Evolutionary conservation across 176 grass and related monocot genomes (phyloP).

Genomic region (Urochloa ruziziensis): DNA sequence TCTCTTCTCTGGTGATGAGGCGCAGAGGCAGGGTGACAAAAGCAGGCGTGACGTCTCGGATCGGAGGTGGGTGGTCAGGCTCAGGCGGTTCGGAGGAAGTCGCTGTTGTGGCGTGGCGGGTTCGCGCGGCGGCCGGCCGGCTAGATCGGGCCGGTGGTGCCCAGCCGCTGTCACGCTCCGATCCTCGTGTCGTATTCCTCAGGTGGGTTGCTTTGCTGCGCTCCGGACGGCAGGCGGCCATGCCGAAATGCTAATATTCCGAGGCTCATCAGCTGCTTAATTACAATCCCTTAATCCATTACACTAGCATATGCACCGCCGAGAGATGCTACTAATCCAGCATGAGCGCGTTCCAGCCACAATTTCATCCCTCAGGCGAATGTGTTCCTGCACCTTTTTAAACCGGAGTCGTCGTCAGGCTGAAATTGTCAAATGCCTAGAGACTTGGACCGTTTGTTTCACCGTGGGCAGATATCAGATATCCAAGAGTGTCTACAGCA

Average conservation of each 20-base stretch:
- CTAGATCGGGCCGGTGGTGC: neutral
- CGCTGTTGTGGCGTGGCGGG: neutral
- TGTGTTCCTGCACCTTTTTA: neutral
- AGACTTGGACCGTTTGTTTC: neutral
- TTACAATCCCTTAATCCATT: too few relatives aligned
- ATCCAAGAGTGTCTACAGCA: neutral
- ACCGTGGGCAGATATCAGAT: neutral
- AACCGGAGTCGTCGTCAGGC: neutral
- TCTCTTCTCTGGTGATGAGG: too few relatives aligned
- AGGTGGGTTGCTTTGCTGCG: neutral
- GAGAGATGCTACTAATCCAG: too few relatives aligned
- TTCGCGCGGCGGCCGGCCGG: neutral
- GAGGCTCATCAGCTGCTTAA: too few relatives aligned
- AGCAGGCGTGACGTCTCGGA: too few relatives aligned
- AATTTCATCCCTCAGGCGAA: neutral
- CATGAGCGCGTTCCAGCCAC: too few relatives aligned
- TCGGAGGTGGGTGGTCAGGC: too few relatives aligned
- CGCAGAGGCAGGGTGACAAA: too few relatives aligned
- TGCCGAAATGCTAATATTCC: too few relatives aligned
- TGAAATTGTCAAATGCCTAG: neutral
- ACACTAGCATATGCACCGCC: too few relatives aligned
- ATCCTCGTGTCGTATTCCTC: neutral
- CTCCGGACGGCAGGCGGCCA: too few relatives aligned
- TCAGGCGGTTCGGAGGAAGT: too few relatives aligned
- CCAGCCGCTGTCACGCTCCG: neutral